Conservation (phyloP, 116 monocot genomes). For the Zostera marina region DNA sequence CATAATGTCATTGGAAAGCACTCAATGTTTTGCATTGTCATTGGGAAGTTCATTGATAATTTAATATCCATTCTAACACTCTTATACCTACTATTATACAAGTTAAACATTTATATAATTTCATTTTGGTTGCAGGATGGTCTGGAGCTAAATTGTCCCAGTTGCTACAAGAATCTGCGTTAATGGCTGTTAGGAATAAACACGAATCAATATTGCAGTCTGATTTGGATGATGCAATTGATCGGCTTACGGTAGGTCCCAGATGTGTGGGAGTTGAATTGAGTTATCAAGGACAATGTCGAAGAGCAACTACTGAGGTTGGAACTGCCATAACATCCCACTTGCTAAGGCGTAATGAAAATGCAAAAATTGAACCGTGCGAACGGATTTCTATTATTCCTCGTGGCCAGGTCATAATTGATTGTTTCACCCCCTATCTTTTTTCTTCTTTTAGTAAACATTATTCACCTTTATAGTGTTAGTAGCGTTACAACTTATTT, state of each 20-base stretch:
- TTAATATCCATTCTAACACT: no score
- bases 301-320: slow-evolving; percentile 63
- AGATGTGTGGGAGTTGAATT: slow-evolving; percentile 50
- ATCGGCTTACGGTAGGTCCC: slow-evolving; percentile 69
- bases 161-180: slow-evolving; percentile 68
- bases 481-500: no score
- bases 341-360: slow-evolving; percentile 52
- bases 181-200: slow-evolving; percentile 61
- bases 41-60: no score
- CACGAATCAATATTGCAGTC: slow-evolving; percentile 55
- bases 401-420: slow-evolving; percentile 46
- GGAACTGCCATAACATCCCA: slow-evolving; percentile 80
- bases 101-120: no score
- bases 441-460: neutral
- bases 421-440: neutral
- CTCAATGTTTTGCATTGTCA: no score
- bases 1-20: no score
- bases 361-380: slow-evolving; percentile 69
- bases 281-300: slow-evolving; percentile 70
- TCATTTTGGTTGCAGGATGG: slow-evolving; percentile 39
- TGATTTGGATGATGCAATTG: slow-evolving; percentile 79
- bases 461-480: neutral
- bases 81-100: no score
- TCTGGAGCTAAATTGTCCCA: slow-evolving; percentile 85
- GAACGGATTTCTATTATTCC: slow-evolving; percentile 83